Evolutionary conservation across 768 basidiomycete species (phyloP).

Genomic region (Lactifluus echinatus): DNA sequence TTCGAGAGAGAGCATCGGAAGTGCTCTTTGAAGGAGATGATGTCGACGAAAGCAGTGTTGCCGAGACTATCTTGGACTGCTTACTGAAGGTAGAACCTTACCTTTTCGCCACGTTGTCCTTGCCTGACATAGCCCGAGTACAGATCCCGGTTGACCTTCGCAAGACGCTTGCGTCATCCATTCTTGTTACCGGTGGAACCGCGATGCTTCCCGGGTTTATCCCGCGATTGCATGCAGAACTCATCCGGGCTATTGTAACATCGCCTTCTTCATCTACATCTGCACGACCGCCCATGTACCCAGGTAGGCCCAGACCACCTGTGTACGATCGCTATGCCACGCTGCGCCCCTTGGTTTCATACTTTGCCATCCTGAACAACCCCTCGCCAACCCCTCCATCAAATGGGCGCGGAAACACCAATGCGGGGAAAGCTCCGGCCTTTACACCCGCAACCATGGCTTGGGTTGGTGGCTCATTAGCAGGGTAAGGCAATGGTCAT

Average conservation of each 20-base stretch:
- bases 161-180: constrained; percentile 70
- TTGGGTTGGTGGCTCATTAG: constrained; percentile 92
- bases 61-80: constrained; percentile 71
- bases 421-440: constrained; percentile 79
- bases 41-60: constrained; percentile 77
- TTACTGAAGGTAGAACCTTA: constrained; percentile 61
- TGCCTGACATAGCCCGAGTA: constrained; percentile 6
- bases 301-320: constrained; percentile 36
- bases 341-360: constrained; percentile 60
- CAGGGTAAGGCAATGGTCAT: constrained; percentile 56
- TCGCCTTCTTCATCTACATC: constrained; percentile 27
- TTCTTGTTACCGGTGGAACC: constrained; percentile 84
- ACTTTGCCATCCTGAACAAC: constrained; percentile 81
- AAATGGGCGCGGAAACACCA: constrained; percentile 44
- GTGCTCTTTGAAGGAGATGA: constrained; percentile 86
- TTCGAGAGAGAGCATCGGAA: constrained; percentile 86
- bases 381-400: constrained; percentile 48
- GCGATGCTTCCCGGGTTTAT: constrained; percentile 91
- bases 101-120: not conserved
- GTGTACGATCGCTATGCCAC: constrained; percentile 66
- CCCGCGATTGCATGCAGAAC: constrained; percentile 72
- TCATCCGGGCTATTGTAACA: constrained; percentile 52
- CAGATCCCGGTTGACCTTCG: constrained; percentile 89
- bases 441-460: constrained; percentile 74
- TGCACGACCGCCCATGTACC: constrained; percentile 30